Percentiles rank a stretch among this genome's conserved stretches.
These are phyloP conservation scores for Salix koriyanagi DNA, from an alignment of 345 rosid species.

Conservation along the genomic window DNA sequence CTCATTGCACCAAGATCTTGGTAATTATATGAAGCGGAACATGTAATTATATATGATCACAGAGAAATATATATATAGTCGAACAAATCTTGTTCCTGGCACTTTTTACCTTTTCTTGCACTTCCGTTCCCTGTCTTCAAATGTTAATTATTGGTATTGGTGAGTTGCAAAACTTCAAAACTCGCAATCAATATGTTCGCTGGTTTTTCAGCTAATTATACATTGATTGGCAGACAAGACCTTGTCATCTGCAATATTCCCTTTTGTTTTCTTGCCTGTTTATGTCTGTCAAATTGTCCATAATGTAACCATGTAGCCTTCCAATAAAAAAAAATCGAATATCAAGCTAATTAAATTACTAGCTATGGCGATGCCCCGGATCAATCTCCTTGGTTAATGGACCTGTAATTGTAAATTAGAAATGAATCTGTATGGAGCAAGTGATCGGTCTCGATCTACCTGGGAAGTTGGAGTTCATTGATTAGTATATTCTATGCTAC, in stretches of 20 bases:
- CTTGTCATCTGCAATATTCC: neutral
- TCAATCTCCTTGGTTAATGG: neutral
- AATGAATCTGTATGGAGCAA: neutral
- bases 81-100: neutral
- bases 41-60: neutral
- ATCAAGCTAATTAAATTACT: no score
- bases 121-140: neutral
- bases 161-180: neutral
- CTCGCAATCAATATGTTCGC: neutral
- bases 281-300: neutral
- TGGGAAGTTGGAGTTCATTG: neutral
- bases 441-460: neutral
- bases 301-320: neutral
- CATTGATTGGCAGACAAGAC: constrained; percentile 1
- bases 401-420: no score
- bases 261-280: neutral
- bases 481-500: no score
- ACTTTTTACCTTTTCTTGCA: neutral
- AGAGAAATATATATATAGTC: neutral
- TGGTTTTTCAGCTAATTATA: neutral
- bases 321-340: neutral
- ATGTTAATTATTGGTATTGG: neutral
- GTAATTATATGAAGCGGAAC: neutral
- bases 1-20: constrained; percentile 3
- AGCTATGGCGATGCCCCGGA: neutral